Conservation (phyloP, 345 rosid species). For the Stellera chamaejasme region DNA sequence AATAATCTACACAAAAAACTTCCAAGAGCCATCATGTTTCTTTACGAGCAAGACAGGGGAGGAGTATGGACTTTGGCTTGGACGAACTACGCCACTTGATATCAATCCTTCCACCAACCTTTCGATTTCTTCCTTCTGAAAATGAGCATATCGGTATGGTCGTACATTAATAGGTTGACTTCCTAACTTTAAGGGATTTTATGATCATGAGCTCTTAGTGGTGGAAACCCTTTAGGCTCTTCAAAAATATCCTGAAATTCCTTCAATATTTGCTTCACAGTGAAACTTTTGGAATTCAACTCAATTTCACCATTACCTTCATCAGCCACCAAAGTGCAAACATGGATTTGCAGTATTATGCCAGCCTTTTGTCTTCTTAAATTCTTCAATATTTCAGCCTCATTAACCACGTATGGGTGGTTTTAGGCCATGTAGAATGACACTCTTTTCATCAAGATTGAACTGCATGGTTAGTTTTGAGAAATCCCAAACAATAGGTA, state of each 20-base stretch:
- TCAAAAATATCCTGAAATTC: background rate
- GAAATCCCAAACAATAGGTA: conserved; percentile 5
- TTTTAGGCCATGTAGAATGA: background rate
- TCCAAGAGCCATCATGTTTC: conserved; percentile 13
- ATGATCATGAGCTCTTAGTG: background rate
- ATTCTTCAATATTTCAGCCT: background rate
- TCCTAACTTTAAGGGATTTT: background rate
- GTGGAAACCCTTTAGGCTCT: background rate
- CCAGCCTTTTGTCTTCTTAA: background rate
- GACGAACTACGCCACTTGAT: background rate
- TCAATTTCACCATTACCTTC: background rate
- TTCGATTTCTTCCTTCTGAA: background rate
- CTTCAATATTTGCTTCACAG: no score
- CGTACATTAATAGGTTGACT: background rate
- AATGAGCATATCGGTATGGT: background rate
- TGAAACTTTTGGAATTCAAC: no score
- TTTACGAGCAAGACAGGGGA: conserved; percentile 1
- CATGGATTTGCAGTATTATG: background rate
- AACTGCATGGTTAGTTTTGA: conserved; percentile 4
- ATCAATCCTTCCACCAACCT: background rate
- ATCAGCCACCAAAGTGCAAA: no score
- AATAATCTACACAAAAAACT: background rate
- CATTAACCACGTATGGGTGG: background rate
- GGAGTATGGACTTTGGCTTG: conserved; percentile 4
- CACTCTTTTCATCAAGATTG: background rate